Base-by-base conservation (phyloP, 345 rosid genomes). In the Trapa incisa region DNA sequence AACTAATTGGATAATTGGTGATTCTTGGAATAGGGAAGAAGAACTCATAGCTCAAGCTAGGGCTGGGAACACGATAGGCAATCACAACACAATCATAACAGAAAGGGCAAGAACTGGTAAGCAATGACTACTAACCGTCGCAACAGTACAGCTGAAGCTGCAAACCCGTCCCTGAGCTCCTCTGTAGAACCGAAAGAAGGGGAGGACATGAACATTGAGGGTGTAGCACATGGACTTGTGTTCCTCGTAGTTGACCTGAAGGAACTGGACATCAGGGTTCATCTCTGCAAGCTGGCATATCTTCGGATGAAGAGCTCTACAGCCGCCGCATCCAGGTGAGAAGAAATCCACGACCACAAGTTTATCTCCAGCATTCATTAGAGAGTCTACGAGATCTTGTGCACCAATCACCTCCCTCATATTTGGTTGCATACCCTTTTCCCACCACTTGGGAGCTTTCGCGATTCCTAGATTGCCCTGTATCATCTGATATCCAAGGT, bases 291-390 rank as follows among this genome's bases (percentile, higher is more conserved):
- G 39, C 64, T 94, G 99, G 75, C 96, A 91, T 74, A 89, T 77
- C 97, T 94, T 94, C 43, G 97, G 96, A 78, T 94, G 99, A 60
- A 94, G 95, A 77, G 96, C 87, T 76, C 77, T 94, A 81, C 99
- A 94, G 70, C 99, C 97, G 15, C 99, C 95, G 47, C 99, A 94
- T 4, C 97, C 96, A 43, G 97, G 99, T 1, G 99, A 94, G 83
- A 87, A 91, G 87, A 94, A 94, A 79, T 84, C 96, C 62, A 94
- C 83, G 5, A 94, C 71, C 4, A 91, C 87, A 53, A 94, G 93
- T 69, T 89, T 81, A 75, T 94, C 99, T 54, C 96, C 96, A 4
- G 95, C 84, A 65, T 76, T 79, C 12, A 62, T 9, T 7, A 94
- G 88, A 67, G 89, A 81, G 33, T 87, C 87, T 45, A 87, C 97